A percentile compares a stretch with the other conserved stretches of the same genome.
phyloP scores from a whole-genome alignment of 768 basidiomycete species.

The Suillus lakei region DNA sequence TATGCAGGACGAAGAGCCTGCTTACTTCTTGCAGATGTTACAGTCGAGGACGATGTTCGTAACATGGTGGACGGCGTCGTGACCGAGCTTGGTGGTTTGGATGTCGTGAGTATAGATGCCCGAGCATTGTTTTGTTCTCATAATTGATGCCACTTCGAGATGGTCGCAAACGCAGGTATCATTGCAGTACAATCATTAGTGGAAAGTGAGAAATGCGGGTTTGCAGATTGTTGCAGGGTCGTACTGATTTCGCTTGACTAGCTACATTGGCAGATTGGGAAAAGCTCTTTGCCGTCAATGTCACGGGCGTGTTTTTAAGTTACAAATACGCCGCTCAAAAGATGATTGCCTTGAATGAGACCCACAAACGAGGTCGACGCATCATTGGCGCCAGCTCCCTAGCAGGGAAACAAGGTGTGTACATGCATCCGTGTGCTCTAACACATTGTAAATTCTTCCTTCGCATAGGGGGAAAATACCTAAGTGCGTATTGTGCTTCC shows the following conservation, averaged over 20 bases:
- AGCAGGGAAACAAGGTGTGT: constrained; percentile 23
- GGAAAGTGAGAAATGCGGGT: constrained; percentile 15
- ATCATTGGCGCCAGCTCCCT: constrained; percentile 42
- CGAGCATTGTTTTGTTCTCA: neutral
- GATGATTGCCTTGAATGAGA: constrained; percentile 36
- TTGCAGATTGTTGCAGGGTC: too few species aligned
- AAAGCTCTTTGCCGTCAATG: constrained; percentile 36
- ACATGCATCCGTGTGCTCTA: neutral
- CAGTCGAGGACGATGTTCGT: constrained; percentile 46
- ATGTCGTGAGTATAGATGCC: constrained; percentile 43
- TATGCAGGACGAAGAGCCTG: constrained; percentile 28
- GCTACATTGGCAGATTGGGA: constrained; percentile 37
- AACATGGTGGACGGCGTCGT: constrained; percentile 39
- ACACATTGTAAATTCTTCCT: neutral
- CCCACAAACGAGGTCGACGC: constrained; percentile 39
- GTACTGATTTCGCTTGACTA: constrained; percentile 11
- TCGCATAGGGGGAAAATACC: neutral
- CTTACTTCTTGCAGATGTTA: constrained; percentile 44
- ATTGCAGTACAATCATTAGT: neutral
- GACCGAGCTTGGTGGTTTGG: constrained; percentile 45
- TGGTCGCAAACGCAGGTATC: constrained; percentile 33
- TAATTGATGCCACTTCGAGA: constrained; percentile 12
- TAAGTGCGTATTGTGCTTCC: constrained; percentile 29
- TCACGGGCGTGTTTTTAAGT: constrained; percentile 37
- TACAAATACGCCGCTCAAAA: constrained; percentile 44